Percentiles rank a stretch among this genome's conserved stretches.
phyloP scores from a whole-genome alignment of 1,284 basidiomycete species.

The Leccinum insigne region DNA sequence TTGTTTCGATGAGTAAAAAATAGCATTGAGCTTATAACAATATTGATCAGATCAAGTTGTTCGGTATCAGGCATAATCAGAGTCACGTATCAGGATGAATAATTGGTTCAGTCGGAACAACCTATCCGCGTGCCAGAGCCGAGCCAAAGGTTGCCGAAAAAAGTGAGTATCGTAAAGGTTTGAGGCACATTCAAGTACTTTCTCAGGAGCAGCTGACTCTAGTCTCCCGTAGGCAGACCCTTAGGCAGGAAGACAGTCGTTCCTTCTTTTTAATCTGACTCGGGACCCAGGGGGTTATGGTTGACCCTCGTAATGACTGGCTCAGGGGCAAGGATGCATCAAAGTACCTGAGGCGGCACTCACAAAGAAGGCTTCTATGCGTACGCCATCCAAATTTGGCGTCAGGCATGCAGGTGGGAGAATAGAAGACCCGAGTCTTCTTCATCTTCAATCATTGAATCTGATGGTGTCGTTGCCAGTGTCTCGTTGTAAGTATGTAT shows the following conservation, averaged over 20 bases:
- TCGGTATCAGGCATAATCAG: too few relatives aligned
- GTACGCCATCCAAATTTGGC: background rate
- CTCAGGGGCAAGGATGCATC: background rate
- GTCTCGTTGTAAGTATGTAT: background rate
- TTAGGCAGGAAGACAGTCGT: too few relatives aligned
- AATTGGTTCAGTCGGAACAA: too few relatives aligned
- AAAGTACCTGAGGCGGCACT: background rate
- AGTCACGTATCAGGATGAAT: too few relatives aligned
- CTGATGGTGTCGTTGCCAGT: background rate
- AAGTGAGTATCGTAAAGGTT: too few relatives aligned
- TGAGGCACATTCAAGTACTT: background rate
- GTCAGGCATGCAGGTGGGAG: background rate
- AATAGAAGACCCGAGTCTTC: background rate
- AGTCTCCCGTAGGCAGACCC: too few relatives aligned
- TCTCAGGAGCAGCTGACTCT: background rate
- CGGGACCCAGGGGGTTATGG: background rate
- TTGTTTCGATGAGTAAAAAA: too few relatives aligned
- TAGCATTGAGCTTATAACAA: too few relatives aligned
- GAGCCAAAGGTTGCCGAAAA: too few relatives aligned
- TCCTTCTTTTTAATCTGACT: background rate
- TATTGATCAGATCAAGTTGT: too few relatives aligned
- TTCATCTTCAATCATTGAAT: background rate
- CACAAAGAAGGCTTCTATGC: background rate
- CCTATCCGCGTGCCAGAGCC: too few relatives aligned
- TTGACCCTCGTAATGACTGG: background rate